Base-by-base conservation (phyloP, 495 filamentous ascomycete genomes). In the Penicillium bovifimosum region DNA sequence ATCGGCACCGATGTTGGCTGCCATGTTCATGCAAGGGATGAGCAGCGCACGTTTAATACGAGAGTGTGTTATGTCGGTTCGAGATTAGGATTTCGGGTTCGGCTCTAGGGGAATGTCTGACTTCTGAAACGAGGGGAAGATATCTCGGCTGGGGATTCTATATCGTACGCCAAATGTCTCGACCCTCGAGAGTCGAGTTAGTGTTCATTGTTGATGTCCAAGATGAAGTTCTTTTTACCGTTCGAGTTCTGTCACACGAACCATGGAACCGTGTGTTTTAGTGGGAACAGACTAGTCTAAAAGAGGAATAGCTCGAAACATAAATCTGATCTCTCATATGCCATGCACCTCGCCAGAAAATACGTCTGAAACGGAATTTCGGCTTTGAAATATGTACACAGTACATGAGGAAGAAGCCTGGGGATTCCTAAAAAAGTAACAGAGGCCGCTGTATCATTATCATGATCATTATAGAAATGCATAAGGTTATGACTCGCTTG, bases 241-340 rank as follows among this genome's bases (percentile, higher is more conserved):
- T 41, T 41, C 39, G 39, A 24, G 28, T 29, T 27, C 27, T 26
- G 27, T 42, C 11, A n/a, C 17, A 36, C 20, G 32, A 36, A 47
- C 32, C 47, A 11, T 50, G 36, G 48, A 41, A 50, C 39, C 47
- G 38, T 32, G 28, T 14, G 18, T 14, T 18, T 11, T 24, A 6
- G 24, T 33, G 16, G 26, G 38, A 14, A 43, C 8, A 39, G 7
- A 5, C 48, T 50, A 50, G 39, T 33, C 42, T 29, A 0, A 17
- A 41, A 41, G 9, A 27, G 48, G 40, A 43, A 59, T 48, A 43
- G 24, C n/a, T 20, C 9, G n/a, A 41, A 48, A 43, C 34, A 42
- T 14, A 36, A 59, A 63, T 61, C 53, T 61, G 62, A 65, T 56
- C 41, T 20, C 52, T 65, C 62, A 65, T 60, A 63, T 65, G 56